Evolutionary conservation across 371 early-diverging fungal genomes (phyloP).

Genomic region (Homolaphlyctis polyrhiza): DNA sequence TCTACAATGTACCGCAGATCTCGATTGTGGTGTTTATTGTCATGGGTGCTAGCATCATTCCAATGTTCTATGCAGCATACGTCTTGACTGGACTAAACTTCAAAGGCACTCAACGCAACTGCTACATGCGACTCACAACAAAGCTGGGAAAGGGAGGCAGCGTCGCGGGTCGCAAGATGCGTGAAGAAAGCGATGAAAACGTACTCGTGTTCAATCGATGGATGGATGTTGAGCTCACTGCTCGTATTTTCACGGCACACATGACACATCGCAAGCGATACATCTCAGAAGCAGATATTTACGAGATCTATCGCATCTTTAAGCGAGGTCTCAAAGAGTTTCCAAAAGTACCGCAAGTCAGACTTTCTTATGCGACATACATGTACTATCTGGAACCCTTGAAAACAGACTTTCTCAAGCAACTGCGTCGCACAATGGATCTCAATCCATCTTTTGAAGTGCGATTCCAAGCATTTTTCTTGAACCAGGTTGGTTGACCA

Average conservation of each 20-base stretch:
- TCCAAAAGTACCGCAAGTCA: not conserved
- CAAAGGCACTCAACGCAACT: not conserved
- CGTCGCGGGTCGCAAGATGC: not conserved
- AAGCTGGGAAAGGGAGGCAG: not conserved
- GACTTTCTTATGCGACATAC: not conserved
- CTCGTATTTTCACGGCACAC: not conserved
- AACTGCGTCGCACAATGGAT: not conserved
- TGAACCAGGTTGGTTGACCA: constrained; percentile 1
- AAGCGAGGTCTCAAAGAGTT: constrained; percentile 2
- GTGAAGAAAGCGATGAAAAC: not conserved
- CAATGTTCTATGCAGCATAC: not conserved
- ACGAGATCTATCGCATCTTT: not conserved
- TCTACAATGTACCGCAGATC: not conserved
- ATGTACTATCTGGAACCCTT: not conserved
- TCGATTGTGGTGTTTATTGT: not conserved
- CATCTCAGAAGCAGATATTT: not conserved
- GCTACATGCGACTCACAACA: not conserved
- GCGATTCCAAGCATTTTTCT: not conserved
- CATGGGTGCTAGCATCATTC: not conserved
- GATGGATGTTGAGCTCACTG: not conserved
- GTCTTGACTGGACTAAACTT: not conserved
- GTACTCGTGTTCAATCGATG: not conserved
- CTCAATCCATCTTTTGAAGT: not conserved
- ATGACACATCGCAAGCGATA: not conserved
- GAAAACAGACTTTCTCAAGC: not conserved